phyloP scores from a whole-genome alignment of 805 yeast genomes.

The Candida nitratophila region DNA sequence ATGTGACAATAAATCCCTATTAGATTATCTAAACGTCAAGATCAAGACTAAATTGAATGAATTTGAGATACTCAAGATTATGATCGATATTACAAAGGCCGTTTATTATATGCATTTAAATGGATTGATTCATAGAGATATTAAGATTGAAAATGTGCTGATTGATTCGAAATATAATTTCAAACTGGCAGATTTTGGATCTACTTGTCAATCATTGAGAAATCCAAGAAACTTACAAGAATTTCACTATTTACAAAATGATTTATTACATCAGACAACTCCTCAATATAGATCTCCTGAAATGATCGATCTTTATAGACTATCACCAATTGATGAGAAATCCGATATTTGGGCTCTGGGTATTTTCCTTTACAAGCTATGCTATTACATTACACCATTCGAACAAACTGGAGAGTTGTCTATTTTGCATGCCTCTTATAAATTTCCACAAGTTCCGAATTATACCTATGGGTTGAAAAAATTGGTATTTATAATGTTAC shows the following conservation, averaged over 20 bases:
- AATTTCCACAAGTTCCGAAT: slow-evolving; percentile 62
- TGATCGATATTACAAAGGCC: slow-evolving; percentile 76
- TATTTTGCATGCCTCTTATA: slow-evolving; percentile 75
- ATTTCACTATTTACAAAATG: slow-evolving; percentile 72
- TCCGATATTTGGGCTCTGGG: slow-evolving; percentile 98
- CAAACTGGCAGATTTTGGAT: slow-evolving; percentile 92
- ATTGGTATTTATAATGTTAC: slow-evolving; percentile 70
- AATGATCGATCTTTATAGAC: slow-evolving; percentile 84
- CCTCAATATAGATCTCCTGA: slow-evolving; percentile 96
- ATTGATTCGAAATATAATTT: slow-evolving; percentile 64
- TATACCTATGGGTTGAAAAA: slow-evolving; percentile 69
- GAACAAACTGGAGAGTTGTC: slow-evolving; percentile 85
- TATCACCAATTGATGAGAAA: slow-evolving; percentile 82
- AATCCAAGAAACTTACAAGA: slow-evolving; percentile 74
- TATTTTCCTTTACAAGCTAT: slow-evolving; percentile 78
- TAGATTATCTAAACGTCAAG: slow-evolving; percentile 86
- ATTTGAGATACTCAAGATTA: slow-evolving; percentile 70
- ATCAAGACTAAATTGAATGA: slow-evolving; percentile 73
- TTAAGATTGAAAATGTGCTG: slow-evolving; percentile 90
- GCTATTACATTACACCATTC: slow-evolving; percentile 93
- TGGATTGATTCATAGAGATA: slow-evolving; percentile 82
- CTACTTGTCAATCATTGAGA: slow-evolving; percentile 62
- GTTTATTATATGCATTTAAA: slow-evolving; percentile 78
- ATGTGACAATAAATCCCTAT: slow-evolving; percentile 79
- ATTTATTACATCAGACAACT: slow-evolving; percentile 84